Percentiles rank a stretch among this genome's conserved stretches.
phyloP scores from a whole-genome alignment of 495 filamentous ascomycete genomes.

The Aspergillus hancockii region DNA sequence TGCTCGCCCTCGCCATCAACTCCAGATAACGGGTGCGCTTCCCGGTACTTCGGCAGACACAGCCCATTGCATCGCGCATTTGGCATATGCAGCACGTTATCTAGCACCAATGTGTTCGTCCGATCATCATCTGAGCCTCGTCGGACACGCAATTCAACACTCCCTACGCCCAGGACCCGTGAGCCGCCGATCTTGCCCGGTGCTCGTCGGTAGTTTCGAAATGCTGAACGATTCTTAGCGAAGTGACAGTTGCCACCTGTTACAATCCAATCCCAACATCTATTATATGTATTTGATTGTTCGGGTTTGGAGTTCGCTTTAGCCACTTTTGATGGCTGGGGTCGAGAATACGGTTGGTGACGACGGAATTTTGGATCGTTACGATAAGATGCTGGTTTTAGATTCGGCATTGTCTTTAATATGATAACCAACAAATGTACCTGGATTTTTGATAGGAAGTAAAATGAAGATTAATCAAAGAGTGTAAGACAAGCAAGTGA shows the following conservation, averaged over 20 bases:
- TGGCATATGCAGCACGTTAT: slow-evolving; percentile 29
- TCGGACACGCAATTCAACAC: slow-evolving; percentile 23
- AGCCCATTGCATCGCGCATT: slow-evolving; percentile 30
- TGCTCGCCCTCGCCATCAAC: slow-evolving; percentile 9
- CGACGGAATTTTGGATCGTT: not conserved
- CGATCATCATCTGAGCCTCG: slow-evolving; percentile 8
- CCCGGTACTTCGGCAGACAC: slow-evolving; percentile 12
- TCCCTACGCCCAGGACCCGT: slow-evolving; percentile 25
- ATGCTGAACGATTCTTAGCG: slow-evolving; percentile 30
- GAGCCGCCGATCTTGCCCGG: slow-evolving; percentile 13
- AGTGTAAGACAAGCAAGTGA: not conserved
- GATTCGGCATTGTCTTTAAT: not conserved
- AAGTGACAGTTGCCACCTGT: slow-evolving; percentile 25
- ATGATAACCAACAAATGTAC: not conserved
- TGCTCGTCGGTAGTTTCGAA: slow-evolving; percentile 23
- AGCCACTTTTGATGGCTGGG: not conserved
- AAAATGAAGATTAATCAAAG: not conserved
- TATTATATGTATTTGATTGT: slow-evolving; percentile 10
- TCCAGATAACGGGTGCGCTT: slow-evolving; percentile 3
- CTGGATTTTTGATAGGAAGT: too few species aligned
- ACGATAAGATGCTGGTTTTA: not conserved
- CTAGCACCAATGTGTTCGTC: slow-evolving; percentile 19
- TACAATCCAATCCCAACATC: slow-evolving; percentile 32
- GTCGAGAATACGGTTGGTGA: not conserved
- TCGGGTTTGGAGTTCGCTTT: not conserved